phyloP scores from a whole-genome alignment of 495 filamentous ascomycete species.

The Amphirosellinia nigrospora region DNA sequence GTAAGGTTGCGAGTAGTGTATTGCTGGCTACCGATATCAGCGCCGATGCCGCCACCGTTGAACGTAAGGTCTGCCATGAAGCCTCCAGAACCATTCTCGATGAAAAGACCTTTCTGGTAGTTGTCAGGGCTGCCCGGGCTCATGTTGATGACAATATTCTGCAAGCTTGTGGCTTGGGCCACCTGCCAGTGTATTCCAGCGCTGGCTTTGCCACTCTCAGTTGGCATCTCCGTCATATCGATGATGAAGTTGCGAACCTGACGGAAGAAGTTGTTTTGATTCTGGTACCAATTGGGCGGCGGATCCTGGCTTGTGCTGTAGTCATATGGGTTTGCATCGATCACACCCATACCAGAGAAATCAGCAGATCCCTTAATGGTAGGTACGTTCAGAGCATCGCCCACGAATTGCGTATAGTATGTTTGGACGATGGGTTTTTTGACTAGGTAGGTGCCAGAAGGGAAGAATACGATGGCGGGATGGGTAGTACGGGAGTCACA shows the following conservation, averaged over 20 bases:
- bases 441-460: constrained; percentile 76
- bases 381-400: constrained; percentile 71
- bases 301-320: constrained; percentile 45
- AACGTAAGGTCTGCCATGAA: constrained; percentile 88
- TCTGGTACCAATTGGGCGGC: constrained; percentile 72
- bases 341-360: constrained; percentile 86
- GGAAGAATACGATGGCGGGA: constrained; percentile 81
- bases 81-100: constrained; percentile 93
- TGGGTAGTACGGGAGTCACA: constrained; percentile 84
- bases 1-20: constrained; percentile 91
- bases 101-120: constrained; percentile 89
- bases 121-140: constrained; percentile 72
- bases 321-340: constrained; percentile 87
- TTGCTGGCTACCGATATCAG: constrained; percentile 92
- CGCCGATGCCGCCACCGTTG: constrained; percentile 84
- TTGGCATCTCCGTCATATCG: constrained; percentile 76
- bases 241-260: constrained; percentile 94
- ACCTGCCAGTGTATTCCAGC: constrained; percentile 98
- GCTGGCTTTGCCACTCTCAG: constrained; percentile 50
- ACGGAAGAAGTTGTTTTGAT: constrained; percentile 99
- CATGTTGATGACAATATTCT: constrained; percentile 94
- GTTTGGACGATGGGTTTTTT: constrained; percentile 70
- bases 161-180: constrained; percentile 88
- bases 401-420: constrained; percentile 83
- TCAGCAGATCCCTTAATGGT: constrained; percentile 74